These are phyloP conservation scores for Globisporangium orthogonon DNA, from an alignment of 352 stramenopile genomes.

Conservation along the genomic window DNA sequence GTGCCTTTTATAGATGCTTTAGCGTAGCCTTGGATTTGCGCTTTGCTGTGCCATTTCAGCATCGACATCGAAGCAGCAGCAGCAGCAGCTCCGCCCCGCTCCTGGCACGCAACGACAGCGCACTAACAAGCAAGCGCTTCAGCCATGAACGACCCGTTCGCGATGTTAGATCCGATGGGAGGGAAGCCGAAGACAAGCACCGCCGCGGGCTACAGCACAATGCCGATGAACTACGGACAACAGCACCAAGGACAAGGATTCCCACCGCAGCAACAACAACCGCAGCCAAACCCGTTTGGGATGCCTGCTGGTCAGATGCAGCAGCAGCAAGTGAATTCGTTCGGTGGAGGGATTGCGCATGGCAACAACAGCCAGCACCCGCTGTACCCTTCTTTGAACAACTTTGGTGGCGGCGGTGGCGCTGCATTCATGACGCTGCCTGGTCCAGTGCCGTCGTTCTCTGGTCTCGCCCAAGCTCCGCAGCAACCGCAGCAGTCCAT, in stretches of 20 bases:
- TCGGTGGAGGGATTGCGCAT: constrained; percentile 15
- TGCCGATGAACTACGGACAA: constrained; percentile 17
- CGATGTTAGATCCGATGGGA: constrained; percentile 41
- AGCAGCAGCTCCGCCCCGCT: too few species aligned
- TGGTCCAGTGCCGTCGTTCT: constrained; percentile 28
- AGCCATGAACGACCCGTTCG: constrained; percentile 62
- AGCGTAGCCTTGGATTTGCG: too few species aligned
- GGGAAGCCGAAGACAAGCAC: constrained; percentile 22
- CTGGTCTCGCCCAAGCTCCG: constrained; percentile 20
- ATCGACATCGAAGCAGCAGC: too few species aligned
- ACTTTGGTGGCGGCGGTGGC: constrained; percentile 10
- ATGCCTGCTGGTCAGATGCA: constrained; percentile 1
- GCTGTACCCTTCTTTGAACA: constrained; percentile 19
- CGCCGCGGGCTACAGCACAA: constrained; percentile 13
- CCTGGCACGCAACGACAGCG: neutral
- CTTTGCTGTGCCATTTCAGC: too few species aligned
- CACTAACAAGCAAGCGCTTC: too few species aligned
- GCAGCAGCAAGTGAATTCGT: constrained; percentile 14
- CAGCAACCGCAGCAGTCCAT: constrained; percentile 22
- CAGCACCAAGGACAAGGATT: constrained; percentile 14
- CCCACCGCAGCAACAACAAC: constrained; percentile 7
- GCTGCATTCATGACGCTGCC: constrained; percentile 67
- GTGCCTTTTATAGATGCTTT: too few species aligned
- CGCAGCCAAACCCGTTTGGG: constrained; percentile 31
- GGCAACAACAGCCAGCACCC: constrained; percentile 17